Base-by-base conservation (phyloP, 2,329 filamentous ascomycete genomes). In the Domatiomyces catenatus region DNA sequence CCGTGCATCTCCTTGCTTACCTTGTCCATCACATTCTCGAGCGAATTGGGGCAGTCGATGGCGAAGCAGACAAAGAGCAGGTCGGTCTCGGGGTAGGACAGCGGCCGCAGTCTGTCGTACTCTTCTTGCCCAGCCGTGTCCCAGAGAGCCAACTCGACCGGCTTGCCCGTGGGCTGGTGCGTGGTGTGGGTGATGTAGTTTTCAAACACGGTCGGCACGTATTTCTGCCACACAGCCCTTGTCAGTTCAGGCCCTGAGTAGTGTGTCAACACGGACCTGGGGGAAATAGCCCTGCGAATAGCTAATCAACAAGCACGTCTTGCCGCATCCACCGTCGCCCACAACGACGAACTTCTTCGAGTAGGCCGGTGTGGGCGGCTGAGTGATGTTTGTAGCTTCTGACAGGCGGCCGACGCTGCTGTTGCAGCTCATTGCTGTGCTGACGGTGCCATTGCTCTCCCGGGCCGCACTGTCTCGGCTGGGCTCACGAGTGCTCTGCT, bases 311-410 rank as follows among this genome's bases (percentile, higher is more conserved):
- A 98, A 74, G 73, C 92, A 98, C 7, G 92, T 98, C 80, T 98
- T 98, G 62, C 92, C 92, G 69, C 92, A 98, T 56, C 92, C 92
- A 61, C 92, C 92, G 68, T 98, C 92, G 56, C 92, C 92, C 45
- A 98, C 92, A 48, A 98, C 92, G 44, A 98, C 92, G 65, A 98
- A 92, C 77, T 98, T 98, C 76, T 98, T 98, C 59, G 90, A 96
- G 71, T 92, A 95, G 51, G 86, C 79, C 3, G 90, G 89, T 12
- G 32, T 15, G 32, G 32, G 10, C 20, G 85, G 86, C 65, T 94
- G 87, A 47, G 90, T 95, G 69, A 90, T 79, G 67, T 86, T 82
- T 49, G 90, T 95, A 54, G 77, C 81, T 53, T 84, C 79, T 46
- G 85, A 89, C 67, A 89, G 82, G 63, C 81, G 76, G 61, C 83